Conservation (phyloP, 2,329 filamentous ascomycete genomes). For the Gyromitra esculenta region DNA sequence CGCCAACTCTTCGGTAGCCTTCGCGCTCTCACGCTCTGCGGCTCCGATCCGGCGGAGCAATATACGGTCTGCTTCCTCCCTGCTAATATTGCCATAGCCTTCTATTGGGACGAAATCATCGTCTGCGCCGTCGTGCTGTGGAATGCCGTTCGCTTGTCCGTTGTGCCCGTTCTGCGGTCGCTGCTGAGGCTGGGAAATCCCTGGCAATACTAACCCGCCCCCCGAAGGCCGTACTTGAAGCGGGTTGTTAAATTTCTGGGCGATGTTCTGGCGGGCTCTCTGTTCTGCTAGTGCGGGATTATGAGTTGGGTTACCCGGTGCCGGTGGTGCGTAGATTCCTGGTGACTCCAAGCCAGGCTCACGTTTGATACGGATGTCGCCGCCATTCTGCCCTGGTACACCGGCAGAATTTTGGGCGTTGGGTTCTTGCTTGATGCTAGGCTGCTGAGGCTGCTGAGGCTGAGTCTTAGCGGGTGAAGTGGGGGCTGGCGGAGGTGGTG, state of each 20-base stretch:
- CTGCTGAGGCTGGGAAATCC: conserved; percentile 55
- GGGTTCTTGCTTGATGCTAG: conserved; percentile 55
- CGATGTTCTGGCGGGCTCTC: conserved; percentile 57
- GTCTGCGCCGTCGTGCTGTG: conserved; percentile 69
- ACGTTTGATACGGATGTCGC: conserved; percentile 61
- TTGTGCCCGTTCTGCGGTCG: conserved; percentile 56
- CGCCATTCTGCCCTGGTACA: conserved; percentile 49
- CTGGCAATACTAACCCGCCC: conserved; percentile 48
- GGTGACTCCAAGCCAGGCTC: conserved; percentile 62
- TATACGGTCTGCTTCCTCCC: conserved; percentile 54
- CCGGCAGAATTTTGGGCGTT: conserved; percentile 45
- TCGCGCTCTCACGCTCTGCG: conserved; percentile 52
- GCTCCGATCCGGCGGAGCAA: conserved; percentile 52
- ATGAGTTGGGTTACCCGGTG: conserved; percentile 59
- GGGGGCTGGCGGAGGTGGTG: conserved; percentile 60
- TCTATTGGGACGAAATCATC: conserved; percentile 59
- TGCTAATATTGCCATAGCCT: conserved; percentile 51
- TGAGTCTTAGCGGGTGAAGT: conserved; percentile 57
- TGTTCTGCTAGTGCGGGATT: conserved; percentile 57
- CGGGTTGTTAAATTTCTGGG: conserved; percentile 54
- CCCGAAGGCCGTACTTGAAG: conserved; percentile 50
- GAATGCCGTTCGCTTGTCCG: conserved; percentile 56
- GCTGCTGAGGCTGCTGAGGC: conserved; percentile 63
- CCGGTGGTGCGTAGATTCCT: conserved; percentile 60
- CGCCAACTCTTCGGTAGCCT: conserved; percentile 56